Conservation (phyloP, 1,139 yeast species). For the Geotrichum candidum region DNA sequence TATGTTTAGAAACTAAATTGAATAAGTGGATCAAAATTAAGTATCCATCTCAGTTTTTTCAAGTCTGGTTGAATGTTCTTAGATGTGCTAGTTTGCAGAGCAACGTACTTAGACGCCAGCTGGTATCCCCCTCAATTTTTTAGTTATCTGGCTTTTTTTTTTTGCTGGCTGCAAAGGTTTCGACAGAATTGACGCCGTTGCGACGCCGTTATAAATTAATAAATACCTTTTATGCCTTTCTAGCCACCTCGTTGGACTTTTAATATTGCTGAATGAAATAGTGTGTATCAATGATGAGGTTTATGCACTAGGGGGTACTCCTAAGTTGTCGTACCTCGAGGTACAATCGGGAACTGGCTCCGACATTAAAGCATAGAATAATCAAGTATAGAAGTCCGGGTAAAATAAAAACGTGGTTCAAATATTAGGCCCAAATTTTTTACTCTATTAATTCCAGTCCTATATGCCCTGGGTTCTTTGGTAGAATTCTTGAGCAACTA, state of each 20-base stretch:
- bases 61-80: no score
- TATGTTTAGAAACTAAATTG: no score
- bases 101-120: no score
- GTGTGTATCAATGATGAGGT: not conserved
- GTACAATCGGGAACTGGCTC: no score
- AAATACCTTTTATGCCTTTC: not conserved
- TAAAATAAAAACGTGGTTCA: not conserved
- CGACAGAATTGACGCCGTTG: not conserved
- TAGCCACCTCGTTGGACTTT: not conserved
- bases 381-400: not conserved
- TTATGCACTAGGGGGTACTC: not conserved
- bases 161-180: not conserved
- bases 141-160: not conserved
- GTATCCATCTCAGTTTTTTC: no score
- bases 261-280: not conserved
- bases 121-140: not conserved
- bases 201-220: not conserved
- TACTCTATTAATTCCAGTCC: no score
- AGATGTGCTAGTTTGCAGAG: no score
- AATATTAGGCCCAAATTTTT: no score
- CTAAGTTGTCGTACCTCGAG: not conserved
- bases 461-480: no score
- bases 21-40: no score
- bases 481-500: no score
- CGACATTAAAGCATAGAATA: not conserved